A percentile compares a stretch with the other conserved stretches of the same genome.
phyloP scores from a whole-genome alignment of 257 asterid genomes.

The Solanum bulbocastanum region DNA sequence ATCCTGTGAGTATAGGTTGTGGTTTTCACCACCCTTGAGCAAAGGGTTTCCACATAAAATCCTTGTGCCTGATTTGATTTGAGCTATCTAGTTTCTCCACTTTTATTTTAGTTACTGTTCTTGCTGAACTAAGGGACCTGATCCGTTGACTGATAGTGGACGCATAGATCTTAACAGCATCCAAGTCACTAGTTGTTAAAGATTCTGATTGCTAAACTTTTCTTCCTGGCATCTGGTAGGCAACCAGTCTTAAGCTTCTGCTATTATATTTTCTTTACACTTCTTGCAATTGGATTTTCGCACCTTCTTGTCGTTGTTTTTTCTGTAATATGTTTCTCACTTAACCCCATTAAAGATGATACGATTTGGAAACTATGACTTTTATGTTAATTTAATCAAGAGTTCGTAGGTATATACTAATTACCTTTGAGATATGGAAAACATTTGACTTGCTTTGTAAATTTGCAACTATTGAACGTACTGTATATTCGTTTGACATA shows the following conservation, averaged over 20 bases:
- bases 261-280: neutral
- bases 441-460: neutral
- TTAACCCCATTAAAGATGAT: neutral
- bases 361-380: neutral
- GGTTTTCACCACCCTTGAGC: too few relatives aligned
- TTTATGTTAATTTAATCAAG: neutral
- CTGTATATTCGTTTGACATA: neutral
- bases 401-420: neutral
- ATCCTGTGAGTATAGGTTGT: too few relatives aligned
- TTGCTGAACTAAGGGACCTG: too few relatives aligned
- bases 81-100: too few relatives aligned
- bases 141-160: too few relatives aligned
- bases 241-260: neutral
- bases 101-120: too few relatives aligned
- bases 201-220: too few relatives aligned
- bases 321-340: neutral
- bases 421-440: neutral
- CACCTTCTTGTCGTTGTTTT: neutral
- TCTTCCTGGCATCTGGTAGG: too few relatives aligned
- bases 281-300: neutral
- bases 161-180: too few relatives aligned
- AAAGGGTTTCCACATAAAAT: too few relatives aligned
- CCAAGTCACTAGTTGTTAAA: too few relatives aligned
- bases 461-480: neutral
- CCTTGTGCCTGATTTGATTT: too few relatives aligned